Conservation (phyloP, 805 yeast genomes). For the Barnettozyma botsteinii region DNA sequence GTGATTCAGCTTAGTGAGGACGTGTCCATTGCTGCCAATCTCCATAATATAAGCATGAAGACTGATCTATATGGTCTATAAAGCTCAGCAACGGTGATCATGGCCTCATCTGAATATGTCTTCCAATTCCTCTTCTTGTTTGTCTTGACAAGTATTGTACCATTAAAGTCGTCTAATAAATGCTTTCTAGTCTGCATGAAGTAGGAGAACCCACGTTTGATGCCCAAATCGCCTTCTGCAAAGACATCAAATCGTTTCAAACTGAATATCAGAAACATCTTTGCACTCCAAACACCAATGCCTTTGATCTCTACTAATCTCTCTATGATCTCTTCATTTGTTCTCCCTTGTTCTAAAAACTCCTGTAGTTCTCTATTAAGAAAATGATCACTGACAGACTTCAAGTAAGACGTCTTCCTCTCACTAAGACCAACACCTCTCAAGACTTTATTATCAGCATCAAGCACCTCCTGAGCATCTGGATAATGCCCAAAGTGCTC, state of each 20-base stretch:
- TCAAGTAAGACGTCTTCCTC: slow-evolving; percentile 60
- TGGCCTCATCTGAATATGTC: slow-evolving; percentile 55
- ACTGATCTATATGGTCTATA: slow-evolving; percentile 65
- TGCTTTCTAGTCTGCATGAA: slow-evolving; percentile 54
- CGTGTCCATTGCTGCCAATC: slow-evolving; percentile 30
- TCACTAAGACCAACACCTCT: slow-evolving; percentile 63
- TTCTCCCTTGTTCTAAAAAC: slow-evolving; percentile 1
- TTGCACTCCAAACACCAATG: slow-evolving; percentile 81
- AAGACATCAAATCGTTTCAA: slow-evolving; percentile 63
- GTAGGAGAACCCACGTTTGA: slow-evolving; percentile 70
- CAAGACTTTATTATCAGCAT: slow-evolving; percentile 40
- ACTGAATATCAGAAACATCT: slow-evolving; percentile 77
- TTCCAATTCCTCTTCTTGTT: slow-evolving; percentile 54
- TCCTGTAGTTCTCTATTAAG: slow-evolving; percentile 29
- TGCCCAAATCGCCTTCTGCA: slow-evolving; percentile 75
- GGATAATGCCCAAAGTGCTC: slow-evolving; percentile 29
- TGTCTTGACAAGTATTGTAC: slow-evolving; percentile 30
- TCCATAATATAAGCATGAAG: slow-evolving; percentile 71
- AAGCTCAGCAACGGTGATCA: slow-evolving; percentile 46
- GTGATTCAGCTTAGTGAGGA: slow-evolving; percentile 23
- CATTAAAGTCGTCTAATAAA: slow-evolving; percentile 39
- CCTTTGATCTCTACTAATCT: slow-evolving; percentile 57
- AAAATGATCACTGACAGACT: slow-evolving; percentile 49
- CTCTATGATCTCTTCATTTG: slow-evolving; percentile 42
- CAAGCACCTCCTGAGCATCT: slow-evolving; percentile 41